Evolutionary conservation across 768 basidiomycete genomes (phyloP), one percentile per base, ranked within the genome.

Genomic region (Jaapia argillacea): DNA sequence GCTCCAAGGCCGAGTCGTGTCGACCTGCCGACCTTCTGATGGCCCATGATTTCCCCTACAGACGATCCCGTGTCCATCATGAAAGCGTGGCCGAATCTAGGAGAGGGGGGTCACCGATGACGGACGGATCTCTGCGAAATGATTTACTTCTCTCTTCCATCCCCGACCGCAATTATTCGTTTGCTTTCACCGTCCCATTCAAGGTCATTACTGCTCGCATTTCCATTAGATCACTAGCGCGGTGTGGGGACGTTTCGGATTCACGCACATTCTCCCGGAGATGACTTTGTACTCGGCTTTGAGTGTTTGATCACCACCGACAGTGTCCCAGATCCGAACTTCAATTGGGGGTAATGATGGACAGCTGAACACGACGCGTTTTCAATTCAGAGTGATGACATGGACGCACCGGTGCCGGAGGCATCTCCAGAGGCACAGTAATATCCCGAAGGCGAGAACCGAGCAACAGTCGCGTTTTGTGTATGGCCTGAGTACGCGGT

Each of bases 101-200:
- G 16, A n/a, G 10, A 33, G n/a, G n/a, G n/a, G n/a, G n/a, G n/a
- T n/a, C n/a, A n/a, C n/a, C n/a, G n/a, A n/a, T n/a, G n/a, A n/a
- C n/a, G n/a, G n/a, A n/a, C n/a, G n/a, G n/a, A n/a, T n/a, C n/a
- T n/a, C n/a, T n/a, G n/a, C n/a, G 40, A 48, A 24, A 50, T 14
- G 36, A 18, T 58, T 45, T 43, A 91, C 89, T 85, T 89, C 54
- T 92, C 93, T 46, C 80, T 73, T 26, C 92, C 92, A 50, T 94
- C 89, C 42, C 94, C 94, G 10, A 88, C 93, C 5, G 84, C 88
- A 40, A 97, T 85, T 45, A 98, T 85, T n/a, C 94, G 75, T 59
- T 96, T 94, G 56, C 85, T 89, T 61, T 97, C 94, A 1, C 85
- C 86, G 55, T 97, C 94, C 94, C 94, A 98, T 7, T 83, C 84